Evolutionary conservation across 2,329 filamentous ascomycete genomes (phyloP), one percentile per base, ranked within the genome.

Genomic region (Curvularia lunata): DNA sequence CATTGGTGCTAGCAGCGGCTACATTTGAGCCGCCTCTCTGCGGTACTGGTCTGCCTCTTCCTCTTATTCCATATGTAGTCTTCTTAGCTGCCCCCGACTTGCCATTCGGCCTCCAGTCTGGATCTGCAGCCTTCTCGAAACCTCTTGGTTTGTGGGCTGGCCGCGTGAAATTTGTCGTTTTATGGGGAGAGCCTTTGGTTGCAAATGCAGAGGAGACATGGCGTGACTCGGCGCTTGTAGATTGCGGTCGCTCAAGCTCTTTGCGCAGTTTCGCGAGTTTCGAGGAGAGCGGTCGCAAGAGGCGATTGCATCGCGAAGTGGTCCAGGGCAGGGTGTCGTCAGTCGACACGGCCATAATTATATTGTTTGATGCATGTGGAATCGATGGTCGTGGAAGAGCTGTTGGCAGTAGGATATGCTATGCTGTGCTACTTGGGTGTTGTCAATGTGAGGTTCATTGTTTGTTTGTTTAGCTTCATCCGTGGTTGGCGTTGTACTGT

Each of bases 281-380:
- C 13, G 76, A 77, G 16, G 76, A 75, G 12, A 80, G 72, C 13
- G 78, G 78, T 41, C 78, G 73, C 0, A 80, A 70, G 4, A 80
- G 68, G 49, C 78, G 74, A 56, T 78, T 78, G 64, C 78, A 80
- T 40, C 78, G 75, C 45, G 76, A 71, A 16, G 77, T 76, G 7
- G 76, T 80, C 78, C 78, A 80, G 46, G 76, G 72, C 21, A 75
- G 59, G 30, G 68, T 66, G 58, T 72, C 72, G 58, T 70, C 70
- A 21, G 61, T 59, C 56, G 70, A 62, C 73, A 75, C 75, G 47
- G 53, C 27, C 54, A 48, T 70, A 69, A 50, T 23, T 69, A 65
- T 68, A 43, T 57, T 50, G 37, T 13, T 41, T 38, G 59, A 65
- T 62, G 25, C 61, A 70, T 71, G 47, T 34, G 42, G 40, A n/a